These are phyloP conservation scores for Myrica gale DNA, from an alignment of 306 rosid genomes.

Conservation along the genomic window DNA sequence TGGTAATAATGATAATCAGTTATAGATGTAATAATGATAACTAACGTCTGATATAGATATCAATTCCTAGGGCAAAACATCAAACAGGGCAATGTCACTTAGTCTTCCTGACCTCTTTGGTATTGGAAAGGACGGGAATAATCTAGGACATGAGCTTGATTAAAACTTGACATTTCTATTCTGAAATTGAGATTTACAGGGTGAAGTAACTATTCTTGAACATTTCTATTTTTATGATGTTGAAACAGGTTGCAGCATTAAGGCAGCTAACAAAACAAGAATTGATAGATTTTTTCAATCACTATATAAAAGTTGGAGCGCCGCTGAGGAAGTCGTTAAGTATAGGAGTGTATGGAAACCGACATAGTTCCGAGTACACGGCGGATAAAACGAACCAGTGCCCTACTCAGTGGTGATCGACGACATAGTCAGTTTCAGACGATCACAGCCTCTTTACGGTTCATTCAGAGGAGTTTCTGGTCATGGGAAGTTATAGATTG, in stretches of 20 bases:
- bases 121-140: too few relatives aligned
- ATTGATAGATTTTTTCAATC: constrained; percentile 70
- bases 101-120: background rate
- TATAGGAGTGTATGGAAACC: constrained; percentile 73
- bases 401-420: constrained; percentile 54
- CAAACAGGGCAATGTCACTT: background rate
- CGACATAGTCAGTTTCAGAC: constrained; percentile 67
- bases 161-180: too few relatives aligned
- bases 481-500: constrained; percentile 63
- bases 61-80: background rate
- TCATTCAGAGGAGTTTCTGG: constrained; percentile 73
- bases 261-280: constrained; percentile 68
- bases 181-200: too few relatives aligned
- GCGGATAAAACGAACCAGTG: constrained; percentile 36
- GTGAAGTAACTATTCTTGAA: too few relatives aligned
- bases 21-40: too few relatives aligned
- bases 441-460: constrained; percentile 80
- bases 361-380: constrained; percentile 59
- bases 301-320: constrained; percentile 76
- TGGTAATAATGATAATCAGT: too few relatives aligned
- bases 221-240: background rate
- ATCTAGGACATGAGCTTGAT: too few relatives aligned
- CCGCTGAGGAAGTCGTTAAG: constrained; percentile 66
- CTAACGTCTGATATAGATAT: too few relatives aligned
- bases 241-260: constrained; percentile 74